Percentiles rank a stretch among this genome's conserved stretches.
Evolutionary conservation across 768 basidiomycete species (phyloP).

Genomic region (Lactarius trivialis): DNA sequence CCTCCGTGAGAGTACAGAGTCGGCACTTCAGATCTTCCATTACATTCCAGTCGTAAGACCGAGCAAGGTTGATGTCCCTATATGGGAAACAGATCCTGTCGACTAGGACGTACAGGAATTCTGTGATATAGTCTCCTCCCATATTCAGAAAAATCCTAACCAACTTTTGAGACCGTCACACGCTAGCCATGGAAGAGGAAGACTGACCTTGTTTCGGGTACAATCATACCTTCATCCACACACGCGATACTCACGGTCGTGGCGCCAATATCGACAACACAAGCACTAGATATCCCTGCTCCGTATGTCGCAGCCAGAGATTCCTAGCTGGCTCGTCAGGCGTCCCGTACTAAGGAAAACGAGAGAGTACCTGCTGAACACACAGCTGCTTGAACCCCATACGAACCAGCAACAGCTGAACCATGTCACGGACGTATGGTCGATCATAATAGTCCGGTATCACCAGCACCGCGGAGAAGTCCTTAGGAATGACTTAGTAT

Average conservation of each 20-base stretch:
- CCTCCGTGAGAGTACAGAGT: slow-evolving; percentile 84
- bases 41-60: slow-evolving; percentile 80
- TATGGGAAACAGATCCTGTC: slow-evolving; percentile 85
- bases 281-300: slow-evolving; percentile 90
- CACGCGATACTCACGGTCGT: slow-evolving; percentile 79
- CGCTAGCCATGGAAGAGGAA: not conserved
- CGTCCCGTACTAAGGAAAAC: not conserved
- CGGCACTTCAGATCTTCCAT: slow-evolving; percentile 88
- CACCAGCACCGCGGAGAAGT: slow-evolving; percentile 80
- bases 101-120: slow-evolving; percentile 75
- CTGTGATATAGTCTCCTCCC: slow-evolving; percentile 94
- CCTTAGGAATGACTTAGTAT: slow-evolving; percentile 38
- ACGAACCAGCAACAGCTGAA: slow-evolving; percentile 60
- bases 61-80: slow-evolving; percentile 67
- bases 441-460: slow-evolving; percentile 91
- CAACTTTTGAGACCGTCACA: not conserved
- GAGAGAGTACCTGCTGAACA: slow-evolving; percentile 68
- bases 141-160: slow-evolving; percentile 71
- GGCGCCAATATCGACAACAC: slow-evolving; percentile 93
- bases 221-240: slow-evolving; percentile 88
- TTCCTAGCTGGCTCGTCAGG: slow-evolving; percentile 47
- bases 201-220: slow-evolving; percentile 76
- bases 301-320: slow-evolving; percentile 91
- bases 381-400: slow-evolving; percentile 94
- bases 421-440: slow-evolving; percentile 71